Percentiles rank a stretch among this genome's conserved stretches.
Evolutionary conservation across 2,329 filamentous ascomycete species (phyloP).

Genomic region (Colletotrichum sp.): DNA sequence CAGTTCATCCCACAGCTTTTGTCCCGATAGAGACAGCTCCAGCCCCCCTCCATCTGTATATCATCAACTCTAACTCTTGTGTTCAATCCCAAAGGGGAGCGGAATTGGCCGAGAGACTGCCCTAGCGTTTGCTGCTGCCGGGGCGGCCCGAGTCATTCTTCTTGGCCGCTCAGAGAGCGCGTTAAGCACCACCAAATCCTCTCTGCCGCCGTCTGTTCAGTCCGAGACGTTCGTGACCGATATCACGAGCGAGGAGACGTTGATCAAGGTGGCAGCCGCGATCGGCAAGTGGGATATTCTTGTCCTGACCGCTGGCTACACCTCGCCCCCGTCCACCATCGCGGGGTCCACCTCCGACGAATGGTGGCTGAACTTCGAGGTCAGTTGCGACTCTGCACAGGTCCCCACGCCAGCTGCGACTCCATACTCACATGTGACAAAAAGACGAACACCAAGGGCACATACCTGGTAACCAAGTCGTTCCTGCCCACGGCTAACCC

Average conservation of each 20-base stretch:
- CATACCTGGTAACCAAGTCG: slow-evolving; percentile 46
- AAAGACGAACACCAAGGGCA: slow-evolving; percentile 56
- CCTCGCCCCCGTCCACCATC: slow-evolving; percentile 19
- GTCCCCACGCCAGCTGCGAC: neutral
- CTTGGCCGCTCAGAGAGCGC: slow-evolving; percentile 37
- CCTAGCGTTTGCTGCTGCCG: slow-evolving; percentile 55
- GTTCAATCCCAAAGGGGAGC: neutral
- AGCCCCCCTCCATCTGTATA: neutral
- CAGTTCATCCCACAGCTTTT: neutral
- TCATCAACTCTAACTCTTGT: neutral
- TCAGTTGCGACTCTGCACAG: neutral
- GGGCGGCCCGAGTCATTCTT: slow-evolving; percentile 42
- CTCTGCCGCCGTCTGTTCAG: slow-evolving; percentile 23
- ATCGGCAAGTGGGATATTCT: slow-evolving; percentile 24
- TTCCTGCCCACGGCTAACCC: slow-evolving; percentile 46
- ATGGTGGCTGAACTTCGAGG: slow-evolving; percentile 30
- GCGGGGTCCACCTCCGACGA: slow-evolving; percentile 20
- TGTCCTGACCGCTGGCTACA: slow-evolving; percentile 20
- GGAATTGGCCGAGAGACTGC: slow-evolving; percentile 74
- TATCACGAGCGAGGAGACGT: neutral
- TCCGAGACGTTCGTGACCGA: neutral
- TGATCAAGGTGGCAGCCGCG: slow-evolving; percentile 5
- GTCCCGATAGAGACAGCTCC: neutral
- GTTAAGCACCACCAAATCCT: slow-evolving; percentile 27
- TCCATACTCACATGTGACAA: neutral